Evolutionary conservation across 2,329 filamentous ascomycete genomes (phyloP), one percentile per base, ranked within the genome.

Genomic region (Coleophoma eucalyptorum): DNA sequence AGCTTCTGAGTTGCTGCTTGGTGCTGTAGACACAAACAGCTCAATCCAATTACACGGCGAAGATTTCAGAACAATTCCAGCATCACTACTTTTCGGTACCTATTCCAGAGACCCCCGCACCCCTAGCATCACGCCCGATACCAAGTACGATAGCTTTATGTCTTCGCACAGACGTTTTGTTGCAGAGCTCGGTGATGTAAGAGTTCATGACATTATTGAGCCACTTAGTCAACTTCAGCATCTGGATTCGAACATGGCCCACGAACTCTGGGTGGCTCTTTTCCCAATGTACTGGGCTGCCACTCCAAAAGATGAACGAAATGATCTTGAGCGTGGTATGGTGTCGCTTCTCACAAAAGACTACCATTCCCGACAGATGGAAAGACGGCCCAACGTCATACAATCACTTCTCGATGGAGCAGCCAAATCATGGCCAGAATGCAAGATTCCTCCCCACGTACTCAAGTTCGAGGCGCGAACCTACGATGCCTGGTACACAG

Each of bases 401-500:
- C 90, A 97, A 63, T 94, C 92, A 7, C 78, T 99, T 51, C 79
- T 99, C 5, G 89, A 96, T 61, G 94, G 90, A 38, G 87, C 90
- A 34, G 89, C 92, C 13, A 88, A 87, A 62, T 86, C 92, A 2
- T 89, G 81, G 72, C 93, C 94, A 0, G 81, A 89, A 19, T 95
- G 94, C 71, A 96, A 94, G 70, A 84, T 99, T 46, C 94, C 94
- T 6, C 90, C 94, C 0, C 94, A 99, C 64, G 90, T 97, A 35
- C 84, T 99, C 72, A 99, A 99, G 66, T 97, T 92, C 61, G 81
- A 95, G 50, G 93, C 91, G 18, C 90, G 89, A 67, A 96, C 90
- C 0, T 99, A 96, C 65, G 92, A 97, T 68, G 89, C 87, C 1
- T 99, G 94, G 95, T 99, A 99, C 66, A 92, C 90, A n/a, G 90